Evolutionary conservation across 2,329 filamentous ascomycete species (phyloP), one percentile per base, ranked within the genome.

Genomic region (Fusarium sp.): DNA sequence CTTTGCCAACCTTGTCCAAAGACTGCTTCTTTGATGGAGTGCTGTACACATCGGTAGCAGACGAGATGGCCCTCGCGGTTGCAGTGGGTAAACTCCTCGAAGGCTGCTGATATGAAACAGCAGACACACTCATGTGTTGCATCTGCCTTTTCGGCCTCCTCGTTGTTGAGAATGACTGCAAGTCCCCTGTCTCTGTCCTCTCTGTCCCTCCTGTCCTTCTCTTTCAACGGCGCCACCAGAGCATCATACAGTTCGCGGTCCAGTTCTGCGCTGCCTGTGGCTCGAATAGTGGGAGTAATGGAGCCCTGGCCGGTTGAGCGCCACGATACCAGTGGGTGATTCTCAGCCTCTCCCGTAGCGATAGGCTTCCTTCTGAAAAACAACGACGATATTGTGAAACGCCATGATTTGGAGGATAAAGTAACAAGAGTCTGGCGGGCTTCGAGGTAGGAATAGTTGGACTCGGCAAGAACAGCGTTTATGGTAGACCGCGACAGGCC

Each of bases 1-100:
- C 92, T 91, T 55, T 90, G 89, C 94, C 95, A 98, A 58, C 94
- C 94, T 80, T 98, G 96, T 1, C 96, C 96, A 79, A 97, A 98
- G 0, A 98, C 84, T 4, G 95, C 94, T 79, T 98, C 95, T 55
- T 92, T 92, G 66, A 95, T 88, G 16, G 94, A 92, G 72, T 92
- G 90, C 71, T 92, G 91, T 56, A 98, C 91, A 81, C 96, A 98
- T 49, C 89, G 89, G 81, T 95, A 91, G 82, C 93, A 96, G 60
- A 95, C 86, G 78, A 93, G 88, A 82, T 96, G 93, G 4, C 89
- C 90, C 6, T 88, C 86, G 37, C 85, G 81, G 77, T 88, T 88
- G 83, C 93, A 96, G n/a, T 89, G 87, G 0, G 92, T 90, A 64
- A 95, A 87, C 76, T 93, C 89, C 79, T 95, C 92, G 70, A 95